A percentile compares a stretch with the other conserved stretches of the same genome.
Conservation (phyloP, 768 basidiomycete genomes). For the Sporobolomyces phaffii region DNA sequence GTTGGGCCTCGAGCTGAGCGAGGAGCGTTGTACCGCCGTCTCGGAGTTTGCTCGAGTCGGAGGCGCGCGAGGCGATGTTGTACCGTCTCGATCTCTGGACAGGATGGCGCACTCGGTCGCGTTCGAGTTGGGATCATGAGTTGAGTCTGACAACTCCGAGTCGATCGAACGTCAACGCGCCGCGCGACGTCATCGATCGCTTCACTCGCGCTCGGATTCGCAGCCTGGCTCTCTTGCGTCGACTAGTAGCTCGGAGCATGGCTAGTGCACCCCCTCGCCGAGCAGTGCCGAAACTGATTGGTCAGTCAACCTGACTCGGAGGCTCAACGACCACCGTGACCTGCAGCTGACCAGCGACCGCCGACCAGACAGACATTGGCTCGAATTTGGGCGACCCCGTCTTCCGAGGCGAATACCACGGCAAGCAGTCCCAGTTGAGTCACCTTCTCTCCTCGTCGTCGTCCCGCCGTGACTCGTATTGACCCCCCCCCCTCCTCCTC, state of each 20-base stretch:
- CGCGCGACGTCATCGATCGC: not conserved
- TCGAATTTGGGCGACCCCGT: slow-evolving; percentile 44
- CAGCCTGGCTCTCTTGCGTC: not conserved
- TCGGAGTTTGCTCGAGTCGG: slow-evolving; percentile 1
- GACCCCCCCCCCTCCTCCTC: too few species aligned
- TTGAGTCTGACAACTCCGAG: not conserved
- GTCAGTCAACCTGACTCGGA: not conserved
- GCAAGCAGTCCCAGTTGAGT: slow-evolving; percentile 46
- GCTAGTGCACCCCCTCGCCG: too few species aligned
- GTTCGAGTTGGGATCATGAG: slow-evolving; percentile 21
- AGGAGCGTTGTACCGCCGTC: too few species aligned
- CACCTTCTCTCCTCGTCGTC: not conserved
- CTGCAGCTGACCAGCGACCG: not conserved
- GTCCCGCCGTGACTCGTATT: not conserved
- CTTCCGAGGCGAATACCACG: slow-evolving; percentile 48
- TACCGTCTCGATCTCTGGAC: not conserved
- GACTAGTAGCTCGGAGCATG: too few species aligned
- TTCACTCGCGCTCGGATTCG: not conserved
- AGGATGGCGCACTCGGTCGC: not conserved
- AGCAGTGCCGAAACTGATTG: too few species aligned
- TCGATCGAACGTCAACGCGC: not conserved
- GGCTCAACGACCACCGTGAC: not conserved
- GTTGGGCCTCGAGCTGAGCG: not conserved
- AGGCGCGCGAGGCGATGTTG: not conserved
- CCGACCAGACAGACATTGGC: slow-evolving; percentile 46